Base-by-base conservation (phyloP, 768 basidiomycete genomes). In the Pulveroboletus sp. region DNA sequence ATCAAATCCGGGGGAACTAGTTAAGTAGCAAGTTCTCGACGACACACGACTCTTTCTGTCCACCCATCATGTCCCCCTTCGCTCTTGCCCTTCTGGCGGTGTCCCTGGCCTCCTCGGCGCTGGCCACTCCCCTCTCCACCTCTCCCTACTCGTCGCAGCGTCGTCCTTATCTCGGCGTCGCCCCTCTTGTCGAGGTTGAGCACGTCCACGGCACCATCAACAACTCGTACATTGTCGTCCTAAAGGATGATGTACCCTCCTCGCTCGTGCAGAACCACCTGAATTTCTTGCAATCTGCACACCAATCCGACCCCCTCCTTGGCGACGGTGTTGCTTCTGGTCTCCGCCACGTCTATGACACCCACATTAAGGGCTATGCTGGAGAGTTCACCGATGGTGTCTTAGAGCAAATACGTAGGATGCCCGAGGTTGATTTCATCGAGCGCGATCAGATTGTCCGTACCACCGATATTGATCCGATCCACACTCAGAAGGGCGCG, bases 361-460 rank as follows among this genome's bases (percentile, higher is more conserved):
- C 80, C 33, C 79, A 82, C 53, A 68, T 85, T 61, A 81, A 78
- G 50, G 90, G 89, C 36, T 96, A 94, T 66, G 77, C 92, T 21
- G 94, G 92, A 33, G 73, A 69, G 59, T 94, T 97, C 75, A 78
- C 83, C 17, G 69, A 79, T 27, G 62, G 67, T 28, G 84, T 86
- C 38, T 64, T 99, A 44, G 78, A 90, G 47, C 76, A 80, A 60
- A 83, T 99, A 66, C 79, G 95, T 46, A 68, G 76, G 43, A 76
- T 84, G 75, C 93, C 93, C 9, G 93, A 95, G 67, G 94, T 99
- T 30, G 87, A 83, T 15, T 95, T 87, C 63, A 75, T 99, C 46
- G 96, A 99, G 76, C 81, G 77, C 50, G 96, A 99, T 76, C 93
- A 96, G 74, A 73, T 94, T 59, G 92, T 98, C n/a, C 79, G 74